These are phyloP conservation scores for Acanthamoeba triangularis DNA, from an alignment of 208 protist species.

Conservation along the genomic window DNA sequence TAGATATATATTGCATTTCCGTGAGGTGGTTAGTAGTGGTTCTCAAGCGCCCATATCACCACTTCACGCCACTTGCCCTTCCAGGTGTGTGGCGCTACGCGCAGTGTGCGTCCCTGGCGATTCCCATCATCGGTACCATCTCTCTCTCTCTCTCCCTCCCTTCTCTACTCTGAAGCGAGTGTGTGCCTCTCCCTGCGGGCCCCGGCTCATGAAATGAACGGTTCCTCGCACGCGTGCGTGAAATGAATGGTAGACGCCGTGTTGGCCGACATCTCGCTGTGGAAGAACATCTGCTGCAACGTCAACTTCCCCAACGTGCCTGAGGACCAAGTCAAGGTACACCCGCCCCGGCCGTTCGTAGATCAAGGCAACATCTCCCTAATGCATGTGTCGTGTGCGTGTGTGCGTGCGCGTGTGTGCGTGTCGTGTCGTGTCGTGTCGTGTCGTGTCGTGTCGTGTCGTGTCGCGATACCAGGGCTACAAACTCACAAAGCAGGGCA, in stretches of 20 bases:
- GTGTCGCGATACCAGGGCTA: not conserved
- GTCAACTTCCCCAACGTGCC: slow-evolving; percentile 38
- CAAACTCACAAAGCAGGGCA: slow-evolving; percentile 29
- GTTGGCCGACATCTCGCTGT: not conserved
- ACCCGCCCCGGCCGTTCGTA: not conserved
- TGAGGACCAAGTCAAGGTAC: slow-evolving; percentile 7
- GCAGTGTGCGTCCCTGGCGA: not conserved
- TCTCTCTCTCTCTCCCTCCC: not conserved
- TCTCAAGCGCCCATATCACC: too few relatives aligned
- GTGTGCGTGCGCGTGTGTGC: too few relatives aligned
- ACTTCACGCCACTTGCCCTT: not conserved
- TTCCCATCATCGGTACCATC: slow-evolving; percentile 5
- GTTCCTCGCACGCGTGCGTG: too few relatives aligned
- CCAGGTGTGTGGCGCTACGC: not conserved
- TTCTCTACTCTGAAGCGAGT: too few relatives aligned
- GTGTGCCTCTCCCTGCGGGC: too few relatives aligned
- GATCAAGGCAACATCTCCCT: too few relatives aligned
- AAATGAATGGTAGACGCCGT: too few relatives aligned
- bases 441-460: too few relatives aligned
- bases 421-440: too few relatives aligned
- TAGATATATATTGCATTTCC: too few relatives aligned
- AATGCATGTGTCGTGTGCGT: not conserved
- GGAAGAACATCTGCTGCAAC: slow-evolving; percentile 45
- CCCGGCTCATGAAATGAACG: too few relatives aligned
- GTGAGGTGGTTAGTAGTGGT: too few relatives aligned